Conservation (phyloP, 495 filamentous ascomycete genomes). For the Xylaria castorea region DNA sequence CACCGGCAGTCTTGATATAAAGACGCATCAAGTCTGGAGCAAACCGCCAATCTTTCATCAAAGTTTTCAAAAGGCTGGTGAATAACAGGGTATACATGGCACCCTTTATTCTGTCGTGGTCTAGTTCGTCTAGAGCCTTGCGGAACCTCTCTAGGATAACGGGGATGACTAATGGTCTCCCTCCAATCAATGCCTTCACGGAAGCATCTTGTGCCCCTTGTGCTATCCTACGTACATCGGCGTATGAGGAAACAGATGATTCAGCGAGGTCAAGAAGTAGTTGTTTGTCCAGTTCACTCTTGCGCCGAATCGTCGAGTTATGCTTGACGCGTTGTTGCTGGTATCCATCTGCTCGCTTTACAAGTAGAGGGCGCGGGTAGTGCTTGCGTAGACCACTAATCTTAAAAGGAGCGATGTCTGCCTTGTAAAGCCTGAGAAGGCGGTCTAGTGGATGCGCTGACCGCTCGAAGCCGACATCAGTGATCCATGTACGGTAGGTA, state of each 20-base stretch:
- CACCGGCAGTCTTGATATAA: constrained; percentile 86
- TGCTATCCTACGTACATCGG: constrained; percentile 91
- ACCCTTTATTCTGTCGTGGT: constrained; percentile 92
- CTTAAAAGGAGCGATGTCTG: constrained; percentile 91
- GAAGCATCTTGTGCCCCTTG: constrained; percentile 92
- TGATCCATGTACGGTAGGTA: constrained; percentile 94
- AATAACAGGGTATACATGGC: constrained; percentile 88
- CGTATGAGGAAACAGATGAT: constrained; percentile 92
- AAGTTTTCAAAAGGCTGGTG: constrained; percentile 85
- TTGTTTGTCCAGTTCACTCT: constrained; percentile 81
- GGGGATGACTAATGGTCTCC: constrained; percentile 85
- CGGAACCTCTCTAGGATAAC: constrained; percentile 80
- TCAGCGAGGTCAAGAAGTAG: constrained; percentile 88
- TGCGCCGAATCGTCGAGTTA: constrained; percentile 84
- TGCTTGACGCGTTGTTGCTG: constrained; percentile 92
- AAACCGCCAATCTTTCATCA: constrained; percentile 90
- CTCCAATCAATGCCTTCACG: constrained; percentile 87
- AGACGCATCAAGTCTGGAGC: constrained; percentile 83
- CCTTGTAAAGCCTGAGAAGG: constrained; percentile 77
- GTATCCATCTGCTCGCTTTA: constrained; percentile 91
- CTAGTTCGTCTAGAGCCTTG: constrained; percentile 79
- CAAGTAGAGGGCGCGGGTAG: constrained; percentile 86
- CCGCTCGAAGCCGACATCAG: constrained; percentile 94
- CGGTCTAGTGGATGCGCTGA: constrained; percentile 93
- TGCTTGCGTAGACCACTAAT: constrained; percentile 90